These are phyloP conservation scores for Forsythia viridissima DNA, from an alignment of 257 asterid species.

Conservation along the genomic window DNA sequence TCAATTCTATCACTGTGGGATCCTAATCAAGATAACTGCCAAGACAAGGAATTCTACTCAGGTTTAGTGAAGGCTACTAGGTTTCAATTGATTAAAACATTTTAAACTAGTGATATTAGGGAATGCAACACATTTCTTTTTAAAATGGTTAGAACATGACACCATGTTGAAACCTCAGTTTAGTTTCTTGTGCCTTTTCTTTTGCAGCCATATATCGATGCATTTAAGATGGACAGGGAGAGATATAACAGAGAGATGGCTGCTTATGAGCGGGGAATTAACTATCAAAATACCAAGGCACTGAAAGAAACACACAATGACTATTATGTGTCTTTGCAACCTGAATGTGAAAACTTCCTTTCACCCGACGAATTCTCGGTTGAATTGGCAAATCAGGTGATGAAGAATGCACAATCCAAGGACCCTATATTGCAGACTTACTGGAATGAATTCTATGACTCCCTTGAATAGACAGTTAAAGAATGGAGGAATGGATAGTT, in stretches of 20 bases:
- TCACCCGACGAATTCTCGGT: constrained; percentile 39
- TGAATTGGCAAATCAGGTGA: constrained; percentile 38
- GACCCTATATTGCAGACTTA: constrained; percentile 52
- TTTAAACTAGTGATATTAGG: background rate
- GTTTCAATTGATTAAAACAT: background rate
- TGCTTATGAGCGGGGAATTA: constrained; percentile 17
- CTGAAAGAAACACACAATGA: constrained; percentile 29
- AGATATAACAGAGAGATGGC: constrained; percentile 55
- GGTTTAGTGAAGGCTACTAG: too few species aligned
- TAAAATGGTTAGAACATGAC: background rate
- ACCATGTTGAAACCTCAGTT: background rate
- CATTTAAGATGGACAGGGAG: constrained; percentile 62
- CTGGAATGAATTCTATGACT: constrained; percentile 33
- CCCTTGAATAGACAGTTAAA: constrained; percentile 10
- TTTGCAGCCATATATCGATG: constrained; percentile 66
- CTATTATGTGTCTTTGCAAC: constrained; percentile 40
- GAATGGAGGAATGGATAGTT: background rate
- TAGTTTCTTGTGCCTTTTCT: background rate
- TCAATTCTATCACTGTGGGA: too few species aligned
- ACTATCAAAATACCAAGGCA: too few species aligned
- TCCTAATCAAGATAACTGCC: too few species aligned
- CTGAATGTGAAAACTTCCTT: constrained; percentile 19
- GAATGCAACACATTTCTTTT: background rate
- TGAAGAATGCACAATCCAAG: constrained; percentile 42
- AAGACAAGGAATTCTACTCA: too few species aligned